These are phyloP conservation scores for Diplosphaera chodatii DNA, from an alignment of 139 green algal genomes.

Conservation along the genomic window DNA sequence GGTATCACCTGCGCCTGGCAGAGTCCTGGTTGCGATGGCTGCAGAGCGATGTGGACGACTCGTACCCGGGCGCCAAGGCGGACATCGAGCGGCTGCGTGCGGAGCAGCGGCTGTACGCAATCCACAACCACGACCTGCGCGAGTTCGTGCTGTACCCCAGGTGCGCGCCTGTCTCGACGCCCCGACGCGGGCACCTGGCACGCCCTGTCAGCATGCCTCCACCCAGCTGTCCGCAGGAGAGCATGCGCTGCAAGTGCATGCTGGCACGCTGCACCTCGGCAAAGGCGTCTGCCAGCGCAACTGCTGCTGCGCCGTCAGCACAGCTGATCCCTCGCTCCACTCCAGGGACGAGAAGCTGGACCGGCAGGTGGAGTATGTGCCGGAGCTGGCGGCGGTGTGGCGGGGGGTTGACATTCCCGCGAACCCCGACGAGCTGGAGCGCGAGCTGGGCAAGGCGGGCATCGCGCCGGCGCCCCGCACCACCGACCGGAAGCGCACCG, in stretches of 20 bases:
- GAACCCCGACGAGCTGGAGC: slow-evolving; percentile 3
- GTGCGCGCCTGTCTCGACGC: too few relatives aligned
- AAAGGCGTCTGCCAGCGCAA: too few relatives aligned
- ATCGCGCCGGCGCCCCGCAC: slow-evolving; percentile 1
- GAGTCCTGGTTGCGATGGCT: neutral
- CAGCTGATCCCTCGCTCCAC: neutral
- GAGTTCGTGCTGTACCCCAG: slow-evolving; percentile 1
- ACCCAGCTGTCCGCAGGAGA: too few relatives aligned
- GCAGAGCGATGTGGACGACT: neutral
- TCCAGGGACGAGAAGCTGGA: neutral
- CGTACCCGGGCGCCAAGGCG: neutral
- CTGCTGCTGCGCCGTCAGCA: neutral
- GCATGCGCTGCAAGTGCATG: too few relatives aligned
- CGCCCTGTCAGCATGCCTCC: too few relatives aligned
- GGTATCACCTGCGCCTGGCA: too few relatives aligned
- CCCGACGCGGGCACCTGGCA: too few relatives aligned
- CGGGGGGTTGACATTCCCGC: neutral
- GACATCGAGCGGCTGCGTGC: neutral
- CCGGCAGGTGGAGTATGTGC: neutral
- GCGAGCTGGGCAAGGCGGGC: neutral
- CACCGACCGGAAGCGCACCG: neutral
- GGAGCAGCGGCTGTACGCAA: neutral
- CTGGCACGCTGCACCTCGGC: neutral
- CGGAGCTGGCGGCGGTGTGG: neutral
- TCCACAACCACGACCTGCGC: neutral